A percentile compares a stretch with the other conserved stretches of the same genome.
phyloP scores from a whole-genome alignment of 306 rosid genomes.

The Vigna hirtella region DNA sequence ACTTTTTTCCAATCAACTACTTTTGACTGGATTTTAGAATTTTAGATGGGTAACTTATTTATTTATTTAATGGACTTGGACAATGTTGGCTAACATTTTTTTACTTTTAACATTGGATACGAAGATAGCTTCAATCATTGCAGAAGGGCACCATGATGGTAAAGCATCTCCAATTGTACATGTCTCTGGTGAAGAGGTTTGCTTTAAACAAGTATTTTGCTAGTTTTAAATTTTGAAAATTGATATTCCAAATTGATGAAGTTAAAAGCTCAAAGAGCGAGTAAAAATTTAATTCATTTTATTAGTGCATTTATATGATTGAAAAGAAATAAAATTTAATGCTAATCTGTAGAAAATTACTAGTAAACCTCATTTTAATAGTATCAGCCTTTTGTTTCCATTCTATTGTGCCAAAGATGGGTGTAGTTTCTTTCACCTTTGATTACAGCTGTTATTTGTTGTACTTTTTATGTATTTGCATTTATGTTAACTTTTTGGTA shows the following conservation, averaged over 20 bases:
- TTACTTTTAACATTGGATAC: too few relatives aligned
- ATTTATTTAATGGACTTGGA: too few relatives aligned
- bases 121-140: slow-evolving; percentile 51
- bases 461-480: slow-evolving; percentile 19
- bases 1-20: background rate
- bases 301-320: background rate
- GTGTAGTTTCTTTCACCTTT: slow-evolving; percentile 10
- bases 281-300: background rate
- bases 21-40: too few relatives aligned
- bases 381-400: background rate
- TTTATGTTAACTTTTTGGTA: slow-evolving; percentile 25
- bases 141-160: slow-evolving; percentile 62
- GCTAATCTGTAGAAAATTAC: slow-evolving; percentile 6
- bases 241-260: background rate
- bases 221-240: slow-evolving; percentile 33
- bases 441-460: slow-evolving; percentile 23
- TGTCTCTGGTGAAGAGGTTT: slow-evolving; percentile 98
- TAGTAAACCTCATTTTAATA: slow-evolving; percentile 14
- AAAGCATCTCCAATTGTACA: slow-evolving; percentile 69
- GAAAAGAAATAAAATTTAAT: background rate
- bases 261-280: background rate
- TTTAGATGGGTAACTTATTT: too few relatives aligned
- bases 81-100: too few relatives aligned
- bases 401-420: slow-evolving; percentile 21
- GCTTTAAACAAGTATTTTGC: slow-evolving; percentile 18